A percentile compares a stretch with the other conserved stretches of the same genome.
Conservation (phyloP, 2,329 filamentous ascomycete species). For the Fusarium piperis region DNA sequence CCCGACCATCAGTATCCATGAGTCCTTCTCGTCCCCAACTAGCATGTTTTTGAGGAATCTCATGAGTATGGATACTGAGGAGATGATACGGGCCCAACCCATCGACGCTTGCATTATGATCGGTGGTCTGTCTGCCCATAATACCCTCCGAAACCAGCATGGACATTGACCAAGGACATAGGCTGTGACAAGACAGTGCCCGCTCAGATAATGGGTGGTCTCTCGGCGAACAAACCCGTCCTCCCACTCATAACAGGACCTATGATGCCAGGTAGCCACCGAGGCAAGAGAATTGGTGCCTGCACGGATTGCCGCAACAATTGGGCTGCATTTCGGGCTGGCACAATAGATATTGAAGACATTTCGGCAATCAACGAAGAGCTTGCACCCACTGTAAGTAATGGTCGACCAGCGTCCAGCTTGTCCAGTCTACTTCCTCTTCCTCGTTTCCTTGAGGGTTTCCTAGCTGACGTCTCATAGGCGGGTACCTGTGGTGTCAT, state of each 20-base stretch:
- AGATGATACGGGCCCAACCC: conserved; percentile 79
- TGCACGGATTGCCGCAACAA: conserved; percentile 81
- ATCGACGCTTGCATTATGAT: conserved; percentile 74
- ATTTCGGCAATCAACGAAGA: conserved; percentile 77
- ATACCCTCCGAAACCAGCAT: too few relatives aligned
- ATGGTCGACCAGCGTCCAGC: background rate
- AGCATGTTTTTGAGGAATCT: conserved; percentile 80
- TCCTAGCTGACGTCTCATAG: conserved; percentile 41
- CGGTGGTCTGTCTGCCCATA: too few relatives aligned
- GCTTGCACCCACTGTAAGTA: conserved; percentile 71
- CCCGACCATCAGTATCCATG: conserved; percentile 77
- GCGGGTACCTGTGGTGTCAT: conserved; percentile 88
- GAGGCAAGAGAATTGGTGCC: conserved; percentile 72
- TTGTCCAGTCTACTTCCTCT: background rate
- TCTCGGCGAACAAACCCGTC: conserved; percentile 78
- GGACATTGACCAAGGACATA: too few relatives aligned
- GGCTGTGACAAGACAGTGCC: conserved; percentile 81
- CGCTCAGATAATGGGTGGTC: conserved; percentile 78
- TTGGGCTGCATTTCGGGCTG: conserved; percentile 76
- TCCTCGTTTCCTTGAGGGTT: too few relatives aligned
- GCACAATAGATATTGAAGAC: conserved; percentile 75
- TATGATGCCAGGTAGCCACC: conserved; percentile 77
- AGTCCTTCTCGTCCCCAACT: conserved; percentile 74
- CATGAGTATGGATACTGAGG: conserved; percentile 84
- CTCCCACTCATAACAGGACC: conserved; percentile 75